phyloP scores from a whole-genome alignment of 371 early-diverging fungal genomes.

The Mucor ambiguus region DNA sequence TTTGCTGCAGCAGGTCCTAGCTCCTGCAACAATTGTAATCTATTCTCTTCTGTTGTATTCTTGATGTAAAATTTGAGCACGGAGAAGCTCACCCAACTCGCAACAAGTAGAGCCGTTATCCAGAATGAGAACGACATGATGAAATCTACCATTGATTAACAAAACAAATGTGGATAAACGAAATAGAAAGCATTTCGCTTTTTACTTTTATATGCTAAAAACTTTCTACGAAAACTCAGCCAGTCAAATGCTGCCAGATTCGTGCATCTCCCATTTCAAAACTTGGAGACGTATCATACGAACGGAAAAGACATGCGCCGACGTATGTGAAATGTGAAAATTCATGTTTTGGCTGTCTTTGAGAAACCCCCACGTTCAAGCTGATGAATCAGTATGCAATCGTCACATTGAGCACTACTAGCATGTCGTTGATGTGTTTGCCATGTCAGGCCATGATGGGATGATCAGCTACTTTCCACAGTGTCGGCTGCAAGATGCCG shows the following conservation, averaged over 20 bases:
- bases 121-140: conserved; percentile 37
- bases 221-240: neutral
- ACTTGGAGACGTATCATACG: neutral
- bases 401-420: neutral
- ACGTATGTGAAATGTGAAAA: neutral
- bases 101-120: conserved; percentile 19
- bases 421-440: too few relatives aligned
- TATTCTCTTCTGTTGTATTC: conserved; percentile 19
- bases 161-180: neutral
- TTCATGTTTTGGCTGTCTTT: too few relatives aligned
- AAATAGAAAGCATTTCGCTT: neutral
- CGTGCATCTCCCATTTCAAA: neutral
- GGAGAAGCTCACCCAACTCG: conserved; percentile 12
- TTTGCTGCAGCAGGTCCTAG: conserved; percentile 16
- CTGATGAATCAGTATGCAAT: too few relatives aligned
- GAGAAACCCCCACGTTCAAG: too few relatives aligned
- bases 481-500: too few relatives aligned
- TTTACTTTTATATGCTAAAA: neutral
- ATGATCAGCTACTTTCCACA: too few relatives aligned
- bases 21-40: conserved; percentile 29
- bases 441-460: too few relatives aligned
- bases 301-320: neutral
- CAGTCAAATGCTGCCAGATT: conserved; percentile 2
- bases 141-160: conserved; percentile 7
- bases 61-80: conserved; percentile 24